These are phyloP conservation scores for Anisogramma anomala DNA, from an alignment of 2,329 filamentous ascomycete genomes.

Conservation along the genomic window DNA sequence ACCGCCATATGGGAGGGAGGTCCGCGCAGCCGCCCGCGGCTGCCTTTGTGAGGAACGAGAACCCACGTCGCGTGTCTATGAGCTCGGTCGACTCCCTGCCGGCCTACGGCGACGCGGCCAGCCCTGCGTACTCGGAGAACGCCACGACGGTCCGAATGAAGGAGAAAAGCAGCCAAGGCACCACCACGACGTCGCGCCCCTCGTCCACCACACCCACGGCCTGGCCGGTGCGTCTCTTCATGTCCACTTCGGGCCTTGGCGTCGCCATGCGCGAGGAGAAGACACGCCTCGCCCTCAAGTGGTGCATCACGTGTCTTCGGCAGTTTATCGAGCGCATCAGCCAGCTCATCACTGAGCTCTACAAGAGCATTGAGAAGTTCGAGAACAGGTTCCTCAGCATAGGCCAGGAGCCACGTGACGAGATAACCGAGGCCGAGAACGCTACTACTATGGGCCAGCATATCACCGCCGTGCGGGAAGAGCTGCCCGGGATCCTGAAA, in stretches of 20 bases:
- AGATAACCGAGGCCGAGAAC: conserved; percentile 16
- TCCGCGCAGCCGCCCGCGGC: too few relatives aligned
- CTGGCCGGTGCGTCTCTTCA: conserved; percentile 77
- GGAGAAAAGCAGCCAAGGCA: conserved; percentile 19
- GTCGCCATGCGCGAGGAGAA: conserved; percentile 88
- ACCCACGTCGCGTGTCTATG: conserved; percentile 47
- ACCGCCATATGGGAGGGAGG: too few relatives aligned
- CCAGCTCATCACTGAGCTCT: conserved; percentile 61
- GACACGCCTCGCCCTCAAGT: conserved; percentile 69
- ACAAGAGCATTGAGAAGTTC: conserved; percentile 67
- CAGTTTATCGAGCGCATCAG: conserved; percentile 75
- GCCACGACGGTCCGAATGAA: conserved; percentile 12
- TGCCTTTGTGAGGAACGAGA: conserved; percentile 18
- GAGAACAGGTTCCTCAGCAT: conserved; percentile 62
- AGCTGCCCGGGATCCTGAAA: conserved; percentile 69
- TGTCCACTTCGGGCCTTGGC: conserved; percentile 81
- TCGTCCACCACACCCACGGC: conserved; percentile 22
- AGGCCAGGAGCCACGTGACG: conserved; percentile 14
- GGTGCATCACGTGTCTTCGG: conserved; percentile 68
- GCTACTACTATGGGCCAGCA: conserved; percentile 37
- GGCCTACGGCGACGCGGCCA: conserved; percentile 69
- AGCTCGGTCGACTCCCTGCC: conserved; percentile 67
- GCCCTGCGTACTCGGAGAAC: conserved; percentile 61
- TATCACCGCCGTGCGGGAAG: conserved; percentile 56
- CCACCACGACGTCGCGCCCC: conserved; percentile 20